Base-by-base conservation (phyloP, 2,329 filamentous ascomycete species). In the Tolypocladium inflatum region DNA sequence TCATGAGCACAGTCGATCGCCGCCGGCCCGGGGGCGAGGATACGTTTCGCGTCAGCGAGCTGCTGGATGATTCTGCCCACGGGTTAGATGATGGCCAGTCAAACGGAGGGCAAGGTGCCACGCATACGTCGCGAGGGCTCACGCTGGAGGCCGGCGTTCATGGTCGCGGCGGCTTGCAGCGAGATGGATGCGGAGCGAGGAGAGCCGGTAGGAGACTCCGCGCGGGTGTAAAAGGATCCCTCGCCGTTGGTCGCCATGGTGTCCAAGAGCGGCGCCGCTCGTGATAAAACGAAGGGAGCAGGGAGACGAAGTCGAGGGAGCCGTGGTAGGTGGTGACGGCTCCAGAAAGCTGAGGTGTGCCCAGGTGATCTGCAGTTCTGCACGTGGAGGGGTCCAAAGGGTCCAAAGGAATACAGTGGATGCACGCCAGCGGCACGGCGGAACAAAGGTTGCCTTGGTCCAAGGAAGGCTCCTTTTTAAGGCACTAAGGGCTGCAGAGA, bases 121-220 rank as follows among this genome's bases (percentile, higher is more conserved):
- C 33, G 67, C 78, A 53, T 76, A 85, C 83, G 76, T 69, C 79
- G 74, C 15, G 82, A 81, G 43, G 82, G 77, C 66, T 88, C 83
- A 62, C 82, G 83, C 63, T 89, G 85, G 35, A 91, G 82, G 55
- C 89, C 84, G 35, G 89, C 87, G 69, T 93, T 93, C 72, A 92
- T 82, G 50, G 88, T 86, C 9, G 88, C 89, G 15, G 89, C 85
- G 55, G 88, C 89, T 68, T 89, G 88, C 11, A 94, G 79, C 17
- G 88, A 91, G 61, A 83, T 80, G 45, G 87, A 84, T 39, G 87
- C 82, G 55, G 84, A 84, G 64, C 87, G 80, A 42, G 84, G 82
- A 51, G 85, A 85, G 54, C 82, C 78, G 38, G 83, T 82, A 33
- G 84, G 80, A 30, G 82, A 83, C 60, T 81, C 76, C 63, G 65